Percentiles rank a stretch among this genome's conserved stretches.
These are phyloP conservation scores for Hydrangea macrophylla DNA, from an alignment of 148 eudicot species.

Conservation along the genomic window DNA sequence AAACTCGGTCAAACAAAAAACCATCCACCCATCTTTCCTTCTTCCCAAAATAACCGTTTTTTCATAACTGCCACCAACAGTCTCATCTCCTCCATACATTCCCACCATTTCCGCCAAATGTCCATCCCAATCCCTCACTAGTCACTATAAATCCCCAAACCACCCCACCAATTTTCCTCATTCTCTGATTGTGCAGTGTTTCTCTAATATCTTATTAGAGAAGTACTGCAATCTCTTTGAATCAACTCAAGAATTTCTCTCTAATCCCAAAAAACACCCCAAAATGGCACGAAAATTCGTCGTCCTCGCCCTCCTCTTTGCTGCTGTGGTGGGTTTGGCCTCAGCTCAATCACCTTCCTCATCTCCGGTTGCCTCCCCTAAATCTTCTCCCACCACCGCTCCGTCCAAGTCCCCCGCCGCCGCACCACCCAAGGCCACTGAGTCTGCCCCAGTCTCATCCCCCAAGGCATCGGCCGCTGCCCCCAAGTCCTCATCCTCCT, in stretches of 20 bases:
- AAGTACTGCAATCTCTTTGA: neutral
- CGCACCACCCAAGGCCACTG: neutral
- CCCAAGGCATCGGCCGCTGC: slow-evolving; percentile 4
- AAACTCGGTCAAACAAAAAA: too few relatives aligned
- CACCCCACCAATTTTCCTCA: neutral
- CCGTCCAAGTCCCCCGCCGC: slow-evolving; percentile 4
- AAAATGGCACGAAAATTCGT: slow-evolving; percentile 22
- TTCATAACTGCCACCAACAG: too few relatives aligned
- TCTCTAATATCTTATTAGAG: slow-evolving; percentile 17
- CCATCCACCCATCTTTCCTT: too few relatives aligned
- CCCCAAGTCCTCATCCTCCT: too few relatives aligned
- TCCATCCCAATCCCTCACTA: neutral
- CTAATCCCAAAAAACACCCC: too few relatives aligned
- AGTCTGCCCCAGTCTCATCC: neutral
- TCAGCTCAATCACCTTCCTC: slow-evolving; percentile 4
- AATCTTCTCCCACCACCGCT: slow-evolving; percentile 7
- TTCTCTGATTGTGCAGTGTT: neutral
- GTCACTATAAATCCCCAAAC: slow-evolving; percentile 1
- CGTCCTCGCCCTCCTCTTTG: slow-evolving; percentile 20
- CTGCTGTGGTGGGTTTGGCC: neutral
- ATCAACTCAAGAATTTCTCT: too few relatives aligned
- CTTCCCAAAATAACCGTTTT: too few relatives aligned
- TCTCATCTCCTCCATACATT: too few relatives aligned
- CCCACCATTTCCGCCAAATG: slow-evolving; percentile 3
- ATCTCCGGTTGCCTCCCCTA: neutral